Evolutionary conservation across 768 basidiomycete species (phyloP), one percentile per base, ranked within the genome.

Genomic region (Cantharellus cinnabarinus): DNA sequence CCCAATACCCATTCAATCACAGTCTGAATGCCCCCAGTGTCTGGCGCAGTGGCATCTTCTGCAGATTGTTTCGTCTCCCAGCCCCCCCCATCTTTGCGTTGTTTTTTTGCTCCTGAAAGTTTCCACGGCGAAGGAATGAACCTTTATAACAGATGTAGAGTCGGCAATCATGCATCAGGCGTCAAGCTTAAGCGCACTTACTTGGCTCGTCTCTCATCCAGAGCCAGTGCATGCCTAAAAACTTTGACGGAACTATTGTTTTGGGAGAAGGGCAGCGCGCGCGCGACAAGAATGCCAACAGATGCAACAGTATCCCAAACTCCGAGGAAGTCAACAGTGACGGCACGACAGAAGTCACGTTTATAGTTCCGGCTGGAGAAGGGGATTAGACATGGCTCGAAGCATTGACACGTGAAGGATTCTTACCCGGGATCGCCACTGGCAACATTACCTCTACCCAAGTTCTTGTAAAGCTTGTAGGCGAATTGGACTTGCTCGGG

Each of bases 261-360:
- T 29, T 20, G 4, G 0, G 65, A 61, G 60, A 68, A 68, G 1
- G 66, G 66, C 0, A 68, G 61, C 5, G 61, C 63, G 2, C 62
- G 52, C 0, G 63, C 59, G 7, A 58, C 44, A 14, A 65, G 1
- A 2, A 63, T 54, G 4, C 65, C 66, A 53, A 65, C 65, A n/a
- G 59, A 62, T 1, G 61, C 57, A 42, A 67, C 65, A 2, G 64
- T 67, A 44, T 67, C 66, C 60, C 42, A 63, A 5, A 66, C 66
- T 1, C 66, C 66, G 48, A 66, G 60, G 37, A 65, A 66, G 4
- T 64, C 61, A 4, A 65, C 62, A 3, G 54, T 40, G 4, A 65
- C 63, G 14, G 61, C 59, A 2, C 61, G 41, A 3, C 60, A 63
- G 57, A 65, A 66, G 2, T 61, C 62, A 1, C 57, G 41, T 61